Evolutionary conservation across 371 early-diverging fungal genomes (phyloP), one percentile per base, ranked within the genome.

Genomic region (Fennellomyces sp.): DNA sequence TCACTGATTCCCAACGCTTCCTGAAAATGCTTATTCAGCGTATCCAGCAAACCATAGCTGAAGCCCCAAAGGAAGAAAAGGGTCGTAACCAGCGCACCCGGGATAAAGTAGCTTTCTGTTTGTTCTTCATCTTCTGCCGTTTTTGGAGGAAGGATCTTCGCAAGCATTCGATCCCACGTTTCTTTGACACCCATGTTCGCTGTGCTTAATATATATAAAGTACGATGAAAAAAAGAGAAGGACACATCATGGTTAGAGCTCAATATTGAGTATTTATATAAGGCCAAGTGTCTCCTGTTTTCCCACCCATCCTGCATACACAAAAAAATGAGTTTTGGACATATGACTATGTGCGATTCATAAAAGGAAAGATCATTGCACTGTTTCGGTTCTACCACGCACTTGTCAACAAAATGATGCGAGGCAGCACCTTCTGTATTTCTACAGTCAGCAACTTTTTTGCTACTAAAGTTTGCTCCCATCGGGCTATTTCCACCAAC

Each of bases 1-100:
- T 65, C 75, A 74, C 72, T 64, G 35, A 80, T 65, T 10, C 68
- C 70, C 2, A 80, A 60, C 8, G 70, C 75, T 56, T 65, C 65
- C 56, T 65, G 65, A 47, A 80, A 80, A 33, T 80, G 80, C 17
- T 75, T 80, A 61, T 80, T 80, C 17, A 80, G 45, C 0, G 76
- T 76, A 56, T 80, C 80, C 8, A 80, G 64, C 21, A 80, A 48
- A 25, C 80, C 80, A 23, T 80, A 80, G 57, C 75, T 72, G 51
- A 80, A 80, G 1, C 80, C 80, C 80, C 80, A 80, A 11, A 80
- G 61, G 30, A 80, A 80, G 58, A 80, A 80, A 2, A 80, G 65
- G 15, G 56, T 51, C 12, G 77, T 80, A 33, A 80, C 77, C 11
- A 80, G 48, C 5, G 61, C 58, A 42, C 72, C 74, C 23, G 79